phyloP scores from a whole-genome alignment of 257 asterid species.

The Rehmannia glutinosa region DNA sequence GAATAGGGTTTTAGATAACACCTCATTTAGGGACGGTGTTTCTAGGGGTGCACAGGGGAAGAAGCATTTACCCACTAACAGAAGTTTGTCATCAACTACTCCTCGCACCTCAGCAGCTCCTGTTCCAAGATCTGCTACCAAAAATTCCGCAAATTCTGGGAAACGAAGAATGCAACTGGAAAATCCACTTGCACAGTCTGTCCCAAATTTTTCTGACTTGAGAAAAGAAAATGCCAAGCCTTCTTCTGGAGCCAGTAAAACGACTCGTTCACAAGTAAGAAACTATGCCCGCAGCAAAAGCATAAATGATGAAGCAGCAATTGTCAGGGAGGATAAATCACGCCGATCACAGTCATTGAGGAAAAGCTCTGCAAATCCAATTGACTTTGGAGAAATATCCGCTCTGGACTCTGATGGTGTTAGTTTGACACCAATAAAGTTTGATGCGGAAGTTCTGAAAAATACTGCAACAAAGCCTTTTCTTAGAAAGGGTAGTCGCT shows the following conservation, averaged over 20 bases:
- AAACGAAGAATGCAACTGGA: conserved; percentile 71
- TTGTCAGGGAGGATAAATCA: conserved; percentile 67
- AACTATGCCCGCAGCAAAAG: conserved; percentile 64
- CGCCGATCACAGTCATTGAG: conserved; percentile 48
- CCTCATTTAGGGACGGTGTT: conserved; percentile 39
- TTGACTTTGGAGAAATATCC: conserved; percentile 41
- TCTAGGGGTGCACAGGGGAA: conserved; percentile 41
- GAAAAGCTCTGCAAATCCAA: conserved; percentile 50
- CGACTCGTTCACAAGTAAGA: conserved; percentile 55
- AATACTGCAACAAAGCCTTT: conserved; percentile 46
- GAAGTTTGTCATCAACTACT: conserved; percentile 47
- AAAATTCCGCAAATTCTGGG: conserved; percentile 47
- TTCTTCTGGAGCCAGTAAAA: conserved; percentile 49
- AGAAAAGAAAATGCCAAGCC: conserved; percentile 81
- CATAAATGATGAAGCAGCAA: conserved; percentile 46
- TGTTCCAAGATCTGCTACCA: conserved; percentile 50
- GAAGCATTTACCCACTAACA: conserved; percentile 46
- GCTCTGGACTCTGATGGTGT: conserved; percentile 47
- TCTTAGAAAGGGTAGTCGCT: conserved; percentile 57
- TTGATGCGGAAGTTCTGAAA: conserved; percentile 42
- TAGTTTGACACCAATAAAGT: conserved; percentile 46
- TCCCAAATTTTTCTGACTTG: conserved; percentile 76
- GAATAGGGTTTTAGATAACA: conserved; percentile 40
- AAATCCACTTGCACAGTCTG: conserved; percentile 87
- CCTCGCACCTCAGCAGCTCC: conserved; percentile 59